A percentile compares a stretch with the other conserved stretches of the same genome.
Evolutionary conservation across 768 basidiomycete species (phyloP).

Genomic region (Kwoniella heveanensis): DNA sequence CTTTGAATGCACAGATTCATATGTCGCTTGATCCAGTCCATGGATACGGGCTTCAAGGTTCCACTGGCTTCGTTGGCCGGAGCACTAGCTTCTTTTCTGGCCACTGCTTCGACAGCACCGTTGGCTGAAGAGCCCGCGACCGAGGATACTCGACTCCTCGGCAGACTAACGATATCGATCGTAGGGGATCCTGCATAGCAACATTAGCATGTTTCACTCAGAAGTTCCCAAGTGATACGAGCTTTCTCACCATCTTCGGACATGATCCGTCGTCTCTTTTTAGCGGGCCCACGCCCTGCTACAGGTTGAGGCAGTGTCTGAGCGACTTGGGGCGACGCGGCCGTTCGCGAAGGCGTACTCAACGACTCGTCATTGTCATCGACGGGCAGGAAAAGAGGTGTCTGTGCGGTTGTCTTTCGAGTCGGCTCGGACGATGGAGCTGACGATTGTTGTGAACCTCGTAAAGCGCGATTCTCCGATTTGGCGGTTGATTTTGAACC

Average conservation of each 20-base stretch:
- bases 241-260: conserved; percentile 11
- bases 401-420: background rate
- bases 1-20: too few relatives aligned
- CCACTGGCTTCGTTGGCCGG: background rate
- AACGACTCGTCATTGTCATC: conserved; percentile 12
- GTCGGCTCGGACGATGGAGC: background rate
- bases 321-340: background rate
- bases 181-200: background rate
- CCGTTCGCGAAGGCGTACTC: background rate
- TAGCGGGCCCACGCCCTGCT: background rate
- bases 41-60: background rate
- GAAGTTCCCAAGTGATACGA: background rate
- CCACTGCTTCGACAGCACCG: background rate
- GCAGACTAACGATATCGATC: background rate
- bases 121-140: background rate
- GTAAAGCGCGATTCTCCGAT: background rate
- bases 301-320: background rate
- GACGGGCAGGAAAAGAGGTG: conserved; percentile 18
- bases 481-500: background rate
- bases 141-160: background rate
- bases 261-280: background rate
- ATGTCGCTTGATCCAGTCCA: too few relatives aligned
- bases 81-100: background rate
- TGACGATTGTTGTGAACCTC: background rate
- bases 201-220: background rate